Evolutionary conservation across 805 yeast genomes (phyloP).

Genomic region (Suhomyces xylopsoci): DNA sequence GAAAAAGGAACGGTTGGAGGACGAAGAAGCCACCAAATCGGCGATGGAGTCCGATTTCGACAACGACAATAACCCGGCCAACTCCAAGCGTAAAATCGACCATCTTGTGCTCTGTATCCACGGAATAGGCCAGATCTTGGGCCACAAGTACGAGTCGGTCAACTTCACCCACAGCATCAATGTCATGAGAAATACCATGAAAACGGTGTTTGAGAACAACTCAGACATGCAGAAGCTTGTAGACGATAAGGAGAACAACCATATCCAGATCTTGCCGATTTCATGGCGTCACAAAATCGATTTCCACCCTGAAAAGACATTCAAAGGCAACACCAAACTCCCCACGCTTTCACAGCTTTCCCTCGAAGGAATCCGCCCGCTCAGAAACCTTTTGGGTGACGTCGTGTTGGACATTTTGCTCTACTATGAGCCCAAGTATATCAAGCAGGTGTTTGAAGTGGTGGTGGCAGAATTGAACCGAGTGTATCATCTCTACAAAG

Average conservation of each 20-base stretch:
- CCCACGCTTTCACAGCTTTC: constrained; percentile 73
- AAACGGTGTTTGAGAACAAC: constrained; percentile 42
- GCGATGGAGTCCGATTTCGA: constrained; percentile 52
- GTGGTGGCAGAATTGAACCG: constrained; percentile 65
- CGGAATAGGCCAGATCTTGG: constrained; percentile 91
- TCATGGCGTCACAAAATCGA: constrained; percentile 84
- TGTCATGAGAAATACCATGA: constrained; percentile 57
- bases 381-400: constrained; percentile 80
- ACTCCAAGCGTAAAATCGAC: constrained; percentile 41
- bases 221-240: constrained; percentile 34
- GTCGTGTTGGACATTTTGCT: constrained; percentile 81
- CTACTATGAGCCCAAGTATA: constrained; percentile 66
- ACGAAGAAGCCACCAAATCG: constrained; percentile 33
- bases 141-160: constrained; percentile 72
- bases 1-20: constrained; percentile 1
- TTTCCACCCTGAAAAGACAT: constrained; percentile 49
- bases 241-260: constrained; percentile 30
- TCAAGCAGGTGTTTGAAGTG: constrained; percentile 55
- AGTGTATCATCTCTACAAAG: constrained; percentile 54
- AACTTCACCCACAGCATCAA: constrained; percentile 86
- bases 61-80: constrained; percentile 15
- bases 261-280: constrained; percentile 83
- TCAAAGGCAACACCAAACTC: constrained; percentile 35
- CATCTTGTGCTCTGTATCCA: constrained; percentile 85
- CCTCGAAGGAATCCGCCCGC: constrained; percentile 70